phyloP scores from a whole-genome alignment of 2,329 filamentous ascomycete genomes.

The Phaeosphaeriaceae sp. region DNA sequence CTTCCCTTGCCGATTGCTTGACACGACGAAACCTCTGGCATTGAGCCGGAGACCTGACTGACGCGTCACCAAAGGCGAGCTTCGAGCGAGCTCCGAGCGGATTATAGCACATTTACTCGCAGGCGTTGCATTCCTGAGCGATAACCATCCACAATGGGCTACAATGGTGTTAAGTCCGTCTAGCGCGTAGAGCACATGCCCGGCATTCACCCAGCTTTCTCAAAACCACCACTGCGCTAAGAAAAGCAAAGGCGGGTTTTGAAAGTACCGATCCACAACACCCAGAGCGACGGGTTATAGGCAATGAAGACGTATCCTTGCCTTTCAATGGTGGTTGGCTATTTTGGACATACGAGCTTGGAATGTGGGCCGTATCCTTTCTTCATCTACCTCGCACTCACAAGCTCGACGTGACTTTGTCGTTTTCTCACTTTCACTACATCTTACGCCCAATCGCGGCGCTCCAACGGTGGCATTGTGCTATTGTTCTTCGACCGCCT shows the following conservation, averaged over 20 bases:
- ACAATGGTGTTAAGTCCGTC: background rate
- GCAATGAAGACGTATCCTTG: background rate
- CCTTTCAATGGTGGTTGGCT: background rate
- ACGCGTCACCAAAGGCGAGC: background rate
- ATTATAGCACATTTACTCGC: background rate
- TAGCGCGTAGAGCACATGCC: background rate
- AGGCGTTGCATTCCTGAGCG: background rate
- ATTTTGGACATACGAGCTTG: background rate
- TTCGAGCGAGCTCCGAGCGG: background rate
- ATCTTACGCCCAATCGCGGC: background rate
- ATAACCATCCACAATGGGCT: background rate
- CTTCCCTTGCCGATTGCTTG: background rate
- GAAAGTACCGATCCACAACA: background rate
- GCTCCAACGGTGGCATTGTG: background rate
- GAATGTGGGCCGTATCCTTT: background rate
- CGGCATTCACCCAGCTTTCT: background rate
- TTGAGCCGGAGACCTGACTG: background rate
- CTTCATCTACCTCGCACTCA: background rate
- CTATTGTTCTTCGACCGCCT: constrained; percentile 4
- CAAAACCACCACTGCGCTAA: background rate
- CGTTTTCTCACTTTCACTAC: constrained; percentile 1
- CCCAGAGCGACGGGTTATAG: background rate
- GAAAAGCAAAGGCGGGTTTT: background rate
- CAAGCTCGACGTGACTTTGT: background rate
- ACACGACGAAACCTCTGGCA: background rate